Base-by-base conservation (phyloP, 1,284 basidiomycete species). In the Xerocomus subilludens region DNA sequence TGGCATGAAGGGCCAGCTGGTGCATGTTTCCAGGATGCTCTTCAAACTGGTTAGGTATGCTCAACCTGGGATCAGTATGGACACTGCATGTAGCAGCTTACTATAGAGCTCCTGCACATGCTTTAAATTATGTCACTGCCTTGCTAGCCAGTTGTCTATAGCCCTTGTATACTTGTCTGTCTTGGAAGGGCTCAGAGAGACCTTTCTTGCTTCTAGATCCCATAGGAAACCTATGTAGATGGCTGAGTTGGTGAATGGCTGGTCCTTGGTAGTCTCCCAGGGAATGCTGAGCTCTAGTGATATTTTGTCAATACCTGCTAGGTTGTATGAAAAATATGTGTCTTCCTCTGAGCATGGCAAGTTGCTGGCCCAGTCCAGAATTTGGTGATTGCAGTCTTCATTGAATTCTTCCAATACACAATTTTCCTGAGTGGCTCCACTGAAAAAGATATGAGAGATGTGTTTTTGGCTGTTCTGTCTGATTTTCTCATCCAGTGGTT, bases 151-250 rank as follows among this genome's bases (percentile, higher is more conserved):
- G 3, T 55, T 30, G 0, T 33, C 0, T 2, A 79, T 79, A 0
- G 68, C 70, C 0, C 0, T 0, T 2, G 35, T 8, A 51, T 76
- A 78, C 32, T 78, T 79, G 0, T 1, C 4, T 0, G 30, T 20
- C n/a, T 79, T 75, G 1, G 0, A 1, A 2, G 0, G 35, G 2
- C 27, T 45, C 0, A 79, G 60, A 1, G 75, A 38, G 0, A 78
- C 38, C 0, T 9, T 56, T 0, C 14, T 0, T 0, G 3, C 4
- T 0, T 53, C 2, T 0, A 78, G n/a, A 16, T 79, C 35, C 78
- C 76, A 79, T 0, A 42, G 0, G 36, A 79, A 76, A 0, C 76
- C 69, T 1, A 75, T 42, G 38, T 73, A 79, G 0, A 18, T 67
- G 1, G 75, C 60, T 0, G 62, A 30, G 0, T 21, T 21, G 4